phyloP scores from a whole-genome alignment of 2,329 filamentous ascomycete species.

The Talaromyces sp. region DNA sequence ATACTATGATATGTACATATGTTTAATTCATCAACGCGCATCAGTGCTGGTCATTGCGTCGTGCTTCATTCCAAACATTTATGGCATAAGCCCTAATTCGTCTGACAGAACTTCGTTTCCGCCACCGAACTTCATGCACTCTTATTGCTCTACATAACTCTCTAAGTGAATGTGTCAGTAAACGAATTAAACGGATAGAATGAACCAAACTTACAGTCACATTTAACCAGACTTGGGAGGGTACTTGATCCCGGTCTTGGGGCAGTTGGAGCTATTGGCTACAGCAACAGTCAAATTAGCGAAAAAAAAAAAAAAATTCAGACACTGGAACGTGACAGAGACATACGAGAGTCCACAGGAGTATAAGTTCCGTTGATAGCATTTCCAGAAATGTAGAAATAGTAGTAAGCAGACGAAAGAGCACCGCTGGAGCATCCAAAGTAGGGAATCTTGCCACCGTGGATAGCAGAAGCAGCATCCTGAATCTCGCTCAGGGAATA shows the following conservation, averaged over 20 bases:
- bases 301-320: too few species aligned
- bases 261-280: conserved; percentile 61
- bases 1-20: conserved; percentile 19
- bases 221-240: conserved; percentile 41
- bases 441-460: conserved; percentile 51
- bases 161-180: not conserved
- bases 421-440: conserved; percentile 50
- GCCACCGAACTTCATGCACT: not conserved
- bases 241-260: conserved; percentile 63
- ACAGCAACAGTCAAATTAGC: conserved; percentile 25
- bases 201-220: not conserved
- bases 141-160: not conserved
- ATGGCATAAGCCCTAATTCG: not conserved
- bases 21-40: conserved; percentile 8
- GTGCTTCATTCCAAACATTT: not conserved
- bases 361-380: conserved; percentile 62
- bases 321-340: too few species aligned
- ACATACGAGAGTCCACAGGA: conserved; percentile 51
- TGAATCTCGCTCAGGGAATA: conserved; percentile 55
- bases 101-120: not conserved
- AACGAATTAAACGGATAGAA: not conserved
- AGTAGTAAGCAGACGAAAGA: conserved; percentile 59
- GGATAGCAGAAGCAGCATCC: conserved; percentile 48
- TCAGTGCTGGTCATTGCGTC: not conserved
- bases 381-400: conserved; percentile 53